Conservation (phyloP, 495 filamentous ascomycete genomes). For the Penicillium roqueforti region DNA sequence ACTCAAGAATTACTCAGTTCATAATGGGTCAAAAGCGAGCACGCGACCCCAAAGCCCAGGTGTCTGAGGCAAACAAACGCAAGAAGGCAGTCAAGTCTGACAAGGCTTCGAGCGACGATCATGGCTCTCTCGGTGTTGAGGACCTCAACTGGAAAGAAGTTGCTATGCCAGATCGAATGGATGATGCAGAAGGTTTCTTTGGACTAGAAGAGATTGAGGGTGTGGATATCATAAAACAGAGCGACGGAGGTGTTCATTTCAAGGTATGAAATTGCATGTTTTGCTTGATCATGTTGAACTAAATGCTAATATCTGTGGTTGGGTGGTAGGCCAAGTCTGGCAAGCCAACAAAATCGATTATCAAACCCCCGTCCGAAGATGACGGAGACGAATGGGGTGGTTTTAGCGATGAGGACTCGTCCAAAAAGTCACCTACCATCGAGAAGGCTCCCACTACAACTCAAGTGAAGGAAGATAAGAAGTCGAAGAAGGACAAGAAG, state of each 20-base stretch:
- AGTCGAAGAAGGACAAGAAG: slow-evolving; percentile 22
- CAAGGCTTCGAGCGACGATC: slow-evolving; percentile 15
- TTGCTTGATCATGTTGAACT: background rate
- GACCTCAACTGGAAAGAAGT: slow-evolving; percentile 79
- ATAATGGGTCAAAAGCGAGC: slow-evolving; percentile 47
- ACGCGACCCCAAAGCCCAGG: slow-evolving; percentile 39
- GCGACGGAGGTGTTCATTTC: slow-evolving; percentile 39
- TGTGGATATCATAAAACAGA: slow-evolving; percentile 65
- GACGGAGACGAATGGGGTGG: slow-evolving; percentile 55
- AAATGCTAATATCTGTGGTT: background rate
- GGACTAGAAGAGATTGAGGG: slow-evolving; percentile 90
- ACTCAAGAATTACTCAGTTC: background rate
- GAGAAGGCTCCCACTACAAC: slow-evolving; percentile 17
- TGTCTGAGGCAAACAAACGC: slow-evolving; percentile 43
- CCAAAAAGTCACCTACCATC: slow-evolving; percentile 20
- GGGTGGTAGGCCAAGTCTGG: slow-evolving; percentile 31
- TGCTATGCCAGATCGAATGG: slow-evolving; percentile 75
- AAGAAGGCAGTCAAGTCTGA: slow-evolving; percentile 41
- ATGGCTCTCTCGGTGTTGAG: slow-evolving; percentile 47
- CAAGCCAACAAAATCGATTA: slow-evolving; percentile 36
- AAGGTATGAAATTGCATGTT: slow-evolving; percentile 35
- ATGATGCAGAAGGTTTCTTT: slow-evolving; percentile 92
- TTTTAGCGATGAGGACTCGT: slow-evolving; percentile 43
- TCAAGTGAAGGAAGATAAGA: slow-evolving; percentile 17
- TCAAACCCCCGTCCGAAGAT: slow-evolving; percentile 22